Evolutionary conservation across 2,329 filamentous ascomycete genomes (phyloP).

Genomic region (Sarocladium brachiariae): DNA sequence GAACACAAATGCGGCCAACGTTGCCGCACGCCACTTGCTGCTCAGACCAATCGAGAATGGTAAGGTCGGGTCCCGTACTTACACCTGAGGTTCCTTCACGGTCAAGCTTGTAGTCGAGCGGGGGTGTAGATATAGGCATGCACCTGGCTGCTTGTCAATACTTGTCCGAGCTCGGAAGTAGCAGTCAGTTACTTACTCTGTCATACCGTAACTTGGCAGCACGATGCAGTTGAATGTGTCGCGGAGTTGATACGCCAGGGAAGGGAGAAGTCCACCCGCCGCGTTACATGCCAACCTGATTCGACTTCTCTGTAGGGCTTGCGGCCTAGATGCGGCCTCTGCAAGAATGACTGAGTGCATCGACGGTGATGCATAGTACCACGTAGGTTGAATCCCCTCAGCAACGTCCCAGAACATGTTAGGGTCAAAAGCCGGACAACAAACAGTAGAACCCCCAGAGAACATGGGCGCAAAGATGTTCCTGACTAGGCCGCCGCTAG

Average conservation of each 20-base stretch:
- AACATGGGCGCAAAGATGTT: conserved; percentile 50
- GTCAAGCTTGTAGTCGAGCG: conserved; percentile 43
- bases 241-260: conserved; percentile 39
- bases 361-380: conserved; percentile 52
- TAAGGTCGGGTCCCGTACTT: conserved; percentile 43
- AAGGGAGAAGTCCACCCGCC: conserved; percentile 45
- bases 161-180: neutral
- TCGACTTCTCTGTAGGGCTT: conserved; percentile 32
- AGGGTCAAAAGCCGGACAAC: conserved; percentile 46
- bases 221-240: conserved; percentile 45
- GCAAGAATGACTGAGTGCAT: conserved; percentile 49
- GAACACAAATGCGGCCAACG: conserved; percentile 43
- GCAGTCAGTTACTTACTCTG: conserved; percentile 31
- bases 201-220: conserved; percentile 53
- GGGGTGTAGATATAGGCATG: conserved; percentile 51
- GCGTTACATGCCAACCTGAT: conserved; percentile 51
- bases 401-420: conserved; percentile 50
- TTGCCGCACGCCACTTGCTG: conserved; percentile 21
- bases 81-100: conserved; percentile 47
- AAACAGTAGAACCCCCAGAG: conserved; percentile 46
- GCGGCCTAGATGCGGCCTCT: conserved; percentile 32
- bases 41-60: conserved; percentile 38
- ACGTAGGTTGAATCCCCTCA: conserved; percentile 39
- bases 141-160: conserved; percentile 25
- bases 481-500: conserved; percentile 43